A percentile compares a stretch with the other conserved stretches of the same genome.
Evolutionary conservation across 768 basidiomycete genomes (phyloP).

Genomic region (Pleurotus cornucopiae): DNA sequence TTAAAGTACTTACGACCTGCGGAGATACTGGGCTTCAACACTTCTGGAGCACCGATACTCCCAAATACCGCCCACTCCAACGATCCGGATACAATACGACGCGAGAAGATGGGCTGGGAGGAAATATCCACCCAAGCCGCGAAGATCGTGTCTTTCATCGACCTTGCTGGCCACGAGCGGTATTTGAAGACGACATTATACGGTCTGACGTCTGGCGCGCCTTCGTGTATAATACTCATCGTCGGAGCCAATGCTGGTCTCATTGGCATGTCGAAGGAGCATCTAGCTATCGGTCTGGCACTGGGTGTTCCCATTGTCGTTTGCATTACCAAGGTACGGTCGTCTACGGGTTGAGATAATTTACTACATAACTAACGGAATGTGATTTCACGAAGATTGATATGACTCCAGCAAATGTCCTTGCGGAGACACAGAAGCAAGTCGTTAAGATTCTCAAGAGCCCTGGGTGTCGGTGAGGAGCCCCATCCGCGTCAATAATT

Average conservation of each 20-base stretch:
- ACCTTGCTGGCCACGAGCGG: slow-evolving; percentile 93
- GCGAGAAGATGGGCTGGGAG: slow-evolving; percentile 94
- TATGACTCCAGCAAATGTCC: slow-evolving; percentile 92
- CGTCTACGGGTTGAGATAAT: no score
- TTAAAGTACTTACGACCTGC: not conserved
- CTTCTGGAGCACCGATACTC: slow-evolving; percentile 72
- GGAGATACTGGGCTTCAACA: slow-evolving; percentile 86
- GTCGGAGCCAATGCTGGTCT: slow-evolving; percentile 93
- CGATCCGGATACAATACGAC: slow-evolving; percentile 62
- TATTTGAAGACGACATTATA: slow-evolving; percentile 93
- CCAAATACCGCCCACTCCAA: slow-evolving; percentile 54
- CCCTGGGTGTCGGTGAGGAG: slow-evolving; percentile 83
- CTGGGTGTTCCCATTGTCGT: slow-evolving; percentile 90
- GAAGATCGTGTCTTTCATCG: slow-evolving; percentile 94
- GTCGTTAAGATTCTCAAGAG: slow-evolving; percentile 88
- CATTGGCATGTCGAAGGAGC: slow-evolving; percentile 94
- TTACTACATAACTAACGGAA: no score
- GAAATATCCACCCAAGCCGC: slow-evolving; percentile 85
- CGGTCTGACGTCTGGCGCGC: slow-evolving; percentile 90
- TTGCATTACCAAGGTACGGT: slow-evolving; percentile 83
- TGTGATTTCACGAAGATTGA: slow-evolving; percentile 57
- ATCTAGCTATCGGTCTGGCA: slow-evolving; percentile 91
- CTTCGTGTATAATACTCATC: slow-evolving; percentile 88
- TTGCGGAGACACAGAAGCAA: slow-evolving; percentile 90
- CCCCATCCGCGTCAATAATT: not conserved